Conservation (phyloP, 371 early-diverging fungal species). For the Nematocida displodere region DNA sequence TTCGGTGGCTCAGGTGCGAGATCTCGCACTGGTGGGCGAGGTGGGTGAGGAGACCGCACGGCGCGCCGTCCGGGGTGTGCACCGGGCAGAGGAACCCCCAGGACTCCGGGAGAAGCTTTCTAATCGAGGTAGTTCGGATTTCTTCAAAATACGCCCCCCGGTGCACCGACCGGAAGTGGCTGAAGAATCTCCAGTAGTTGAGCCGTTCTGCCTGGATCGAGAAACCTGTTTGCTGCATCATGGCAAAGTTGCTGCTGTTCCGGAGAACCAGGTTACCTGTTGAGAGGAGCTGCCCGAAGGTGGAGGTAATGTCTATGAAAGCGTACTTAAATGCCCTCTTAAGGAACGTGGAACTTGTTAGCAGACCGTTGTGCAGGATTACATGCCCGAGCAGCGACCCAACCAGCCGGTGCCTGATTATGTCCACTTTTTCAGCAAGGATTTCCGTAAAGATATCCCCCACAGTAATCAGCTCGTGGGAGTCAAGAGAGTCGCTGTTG, state of each 20-base stretch:
- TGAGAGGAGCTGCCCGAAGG: background rate
- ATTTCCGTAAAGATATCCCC: conserved; percentile 78
- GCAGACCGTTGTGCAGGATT: background rate
- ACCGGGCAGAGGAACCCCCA: conserved; percentile 94
- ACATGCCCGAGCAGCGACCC: conserved; percentile 7
- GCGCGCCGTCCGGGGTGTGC: conserved; percentile 97
- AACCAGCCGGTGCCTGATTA: conserved; percentile 68
- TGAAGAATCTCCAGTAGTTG: conserved; percentile 87
- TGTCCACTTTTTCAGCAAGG: conserved; percentile 83
- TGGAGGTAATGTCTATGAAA: background rate
- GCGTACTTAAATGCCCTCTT: background rate
- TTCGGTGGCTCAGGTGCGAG: background rate
- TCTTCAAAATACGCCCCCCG: conserved; percentile 96
- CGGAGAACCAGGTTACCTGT: conserved; percentile 73
- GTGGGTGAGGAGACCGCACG: conserved; percentile 96
- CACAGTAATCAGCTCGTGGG: conserved; percentile 85
- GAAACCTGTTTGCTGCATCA: conserved; percentile 82
- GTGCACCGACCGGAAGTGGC: conserved; percentile 93
- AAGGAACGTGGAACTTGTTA: background rate
- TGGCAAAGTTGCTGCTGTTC: conserved; percentile 73
- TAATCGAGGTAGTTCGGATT: conserved; percentile 88
- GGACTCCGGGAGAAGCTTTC: conserved; percentile 91
- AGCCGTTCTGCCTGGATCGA: conserved; percentile 93
- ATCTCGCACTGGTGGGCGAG: conserved; percentile 63
- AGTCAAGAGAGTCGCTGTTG: conserved; percentile 87